Evolutionary conservation across 768 basidiomycete genomes (phyloP), one percentile per base, ranked within the genome.

Genomic region (Megacollybia marginata): DNA sequence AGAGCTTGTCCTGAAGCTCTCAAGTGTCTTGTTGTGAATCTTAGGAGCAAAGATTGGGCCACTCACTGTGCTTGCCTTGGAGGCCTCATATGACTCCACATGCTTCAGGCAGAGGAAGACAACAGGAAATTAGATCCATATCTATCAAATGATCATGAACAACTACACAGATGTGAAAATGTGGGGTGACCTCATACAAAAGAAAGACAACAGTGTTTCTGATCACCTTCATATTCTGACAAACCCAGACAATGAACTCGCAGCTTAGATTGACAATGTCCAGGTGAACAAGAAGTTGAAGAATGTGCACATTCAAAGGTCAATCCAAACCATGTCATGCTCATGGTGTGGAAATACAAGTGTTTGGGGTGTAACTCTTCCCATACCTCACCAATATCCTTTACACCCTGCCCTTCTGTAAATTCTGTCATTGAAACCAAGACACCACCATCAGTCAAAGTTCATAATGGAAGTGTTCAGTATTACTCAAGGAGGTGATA

Each of bases 281-380:
- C 61, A 71, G 44, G 55, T 33, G 62, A 67, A 1, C 70, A 66
- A n/a, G 62, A 55, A 15, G 65, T 66, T 1, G 61, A 62, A 33
- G 59, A 63, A 33, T 62, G 68, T 33, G 62, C 66, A 10, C 71
- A 74, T 46, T 70, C 75, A 10, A 72, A 67, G 55, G 67, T 80
- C 54, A 75, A 70, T 50, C 59, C 62, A 18, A 78, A 80, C 43
- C 64, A 66, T 16, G 74, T 81, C 9, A 69, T 62, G 34, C 62
- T 86, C 38, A 19, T 80, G 75, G 71, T 85, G 83, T 52, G 69
- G 74, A 6, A 84, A 83, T 51, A 70, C 54, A 82, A 78, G 59
- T 82, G 80, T 52, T 59, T 62, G 5, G 67, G 71, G 2, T 78
- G 75, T 48, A 65, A 56, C 20, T n/a, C n/a, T n/a, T n/a, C n/a